Base-by-base conservation (phyloP, 2,329 filamentous ascomycete species). In the Cercospora berteroae region DNA sequence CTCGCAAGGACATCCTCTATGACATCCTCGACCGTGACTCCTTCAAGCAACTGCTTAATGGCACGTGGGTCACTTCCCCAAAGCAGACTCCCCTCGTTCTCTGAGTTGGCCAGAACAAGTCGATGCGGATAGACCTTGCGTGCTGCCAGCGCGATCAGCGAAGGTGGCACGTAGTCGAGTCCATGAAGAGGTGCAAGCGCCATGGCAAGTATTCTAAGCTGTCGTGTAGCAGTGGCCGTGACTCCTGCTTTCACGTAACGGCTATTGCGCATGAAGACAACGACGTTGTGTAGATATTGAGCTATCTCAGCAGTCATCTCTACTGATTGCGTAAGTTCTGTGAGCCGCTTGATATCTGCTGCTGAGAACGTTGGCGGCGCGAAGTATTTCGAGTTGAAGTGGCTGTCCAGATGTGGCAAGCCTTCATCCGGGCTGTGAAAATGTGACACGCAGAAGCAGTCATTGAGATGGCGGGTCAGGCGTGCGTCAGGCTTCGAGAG, bases 111-210 rank as follows among this genome's bases (percentile, higher is more conserved):
- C 64, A 97, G 85, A 13, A 86, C 80, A 33, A 99, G 88, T 8
- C 93, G 89, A 80, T 99, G 95, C 18, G 90, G 84, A 76, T 96
- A 99, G 25, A 96, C 86, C 81, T 98, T 98, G 68, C 88, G 88
- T 1, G 90, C 89, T 5, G 95, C 95, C 56, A 99, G 83, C 7
- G 85, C 88, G 20, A 97, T 89, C 27, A 98, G 85, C 0, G 92
- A 91, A 0, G 95, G 94, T 0, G 94, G 93, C 5, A 92, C 89
- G 77, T 90, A 98, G 73, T 90, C 85, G 16, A 96, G 82, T 0
- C 88, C 86, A 77, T 98, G 94, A 18, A 99, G 83, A 1, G 92
- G 88, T 4, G 94, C 93, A 7, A 99, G 86, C 61, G 88, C 89
- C 72, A 84, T 86, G 64, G 63, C 64, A n/a, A 74, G 36, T 61